Evolutionary conservation across 2,329 filamentous ascomycete genomes (phyloP), one percentile per base, ranked within the genome.

Genomic region (Ceratocystis variospora): DNA sequence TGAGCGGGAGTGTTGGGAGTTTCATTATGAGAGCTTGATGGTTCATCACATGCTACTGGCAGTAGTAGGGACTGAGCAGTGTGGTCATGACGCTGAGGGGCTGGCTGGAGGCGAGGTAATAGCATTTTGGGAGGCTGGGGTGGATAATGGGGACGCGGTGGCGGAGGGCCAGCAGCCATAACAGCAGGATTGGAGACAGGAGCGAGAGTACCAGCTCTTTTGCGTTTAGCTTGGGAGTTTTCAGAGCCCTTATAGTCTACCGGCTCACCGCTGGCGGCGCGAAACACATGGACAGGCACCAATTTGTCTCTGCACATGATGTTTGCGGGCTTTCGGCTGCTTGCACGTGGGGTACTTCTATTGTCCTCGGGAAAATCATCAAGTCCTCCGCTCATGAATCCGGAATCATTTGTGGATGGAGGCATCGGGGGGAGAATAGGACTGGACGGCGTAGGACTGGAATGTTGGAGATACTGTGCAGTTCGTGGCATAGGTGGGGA

Each of bases 401-500:
- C 89, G 15, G 89, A 92, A 73, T 96, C 90, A 6, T 80, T 79
- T 69, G 86, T 79, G 4, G 81, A 80, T 64, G 86, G 84, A 31
- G 79, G 81, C 78, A 87, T 85, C 0, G 83, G 82, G 6, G 84
- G 84, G 62, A 91, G 79, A 55, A 85, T 81, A 1, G 93, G 94
- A 73, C 93, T 97, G 1, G 92, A 96, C 31, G 87, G 84, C 33
- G 84, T 83, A 3, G 87, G 86, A 67, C 83, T 85, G 1, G 82
- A 83, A 63, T 74, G 79, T 37, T 81, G 77, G 70, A 68, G 31
- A 61, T 79, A 85, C 55, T 79, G 75, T 37, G 80, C 78, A 46
- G 81, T 81, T 69, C 84, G 82, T 69, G 91, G 85, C 0, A 95
- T 80, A 0, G 94, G 94, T 15, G 93, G 93, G 2, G 93, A 97